phyloP scores from a whole-genome alignment of 2,329 filamentous ascomycete genomes.

The Phialophora verrucosa region DNA sequence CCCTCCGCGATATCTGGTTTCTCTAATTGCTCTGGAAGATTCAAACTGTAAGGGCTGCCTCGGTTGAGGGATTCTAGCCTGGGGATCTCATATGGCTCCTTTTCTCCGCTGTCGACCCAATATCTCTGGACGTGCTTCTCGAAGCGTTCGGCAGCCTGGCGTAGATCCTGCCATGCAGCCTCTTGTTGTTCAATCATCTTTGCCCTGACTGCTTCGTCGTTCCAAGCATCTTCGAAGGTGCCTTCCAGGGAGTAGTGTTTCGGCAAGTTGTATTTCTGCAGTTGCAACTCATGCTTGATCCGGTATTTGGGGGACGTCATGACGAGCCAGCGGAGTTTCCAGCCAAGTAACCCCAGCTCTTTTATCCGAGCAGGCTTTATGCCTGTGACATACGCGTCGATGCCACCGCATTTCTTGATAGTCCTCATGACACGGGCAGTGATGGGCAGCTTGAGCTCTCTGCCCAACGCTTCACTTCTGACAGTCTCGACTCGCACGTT shows the following conservation, averaged over 20 bases:
- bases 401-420: slow-evolving; percentile 82
- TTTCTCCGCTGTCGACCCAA: slow-evolving; percentile 34
- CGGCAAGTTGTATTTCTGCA: slow-evolving; percentile 68
- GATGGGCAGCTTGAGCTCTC: slow-evolving; percentile 53
- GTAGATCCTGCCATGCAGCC: slow-evolving; percentile 40
- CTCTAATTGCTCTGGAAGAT: slow-evolving; percentile 25
- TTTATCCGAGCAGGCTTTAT: slow-evolving; percentile 77
- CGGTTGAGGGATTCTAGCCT: slow-evolving; percentile 28
- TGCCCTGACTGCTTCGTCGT: slow-evolving; percentile 52
- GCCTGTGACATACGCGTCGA: slow-evolving; percentile 90
- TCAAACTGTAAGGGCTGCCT: slow-evolving; percentile 16
- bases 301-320: slow-evolving; percentile 77
- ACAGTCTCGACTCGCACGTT: slow-evolving; percentile 57
- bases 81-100: slow-evolving; percentile 26
- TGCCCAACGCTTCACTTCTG: slow-evolving; percentile 51
- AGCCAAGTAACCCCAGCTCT: slow-evolving; percentile 87
- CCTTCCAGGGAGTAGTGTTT: slow-evolving; percentile 48
- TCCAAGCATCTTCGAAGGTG: slow-evolving; percentile 50
- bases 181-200: slow-evolving; percentile 48
- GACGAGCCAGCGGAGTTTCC: slow-evolving; percentile 86
- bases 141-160: slow-evolving; percentile 38
- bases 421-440: slow-evolving; percentile 54
- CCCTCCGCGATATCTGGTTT: slow-evolving; percentile 10
- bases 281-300: slow-evolving; percentile 68
- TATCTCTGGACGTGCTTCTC: slow-evolving; percentile 39